Base-by-base conservation (phyloP, 331 rosid species). In the Stylosanthes scabra region DNA sequence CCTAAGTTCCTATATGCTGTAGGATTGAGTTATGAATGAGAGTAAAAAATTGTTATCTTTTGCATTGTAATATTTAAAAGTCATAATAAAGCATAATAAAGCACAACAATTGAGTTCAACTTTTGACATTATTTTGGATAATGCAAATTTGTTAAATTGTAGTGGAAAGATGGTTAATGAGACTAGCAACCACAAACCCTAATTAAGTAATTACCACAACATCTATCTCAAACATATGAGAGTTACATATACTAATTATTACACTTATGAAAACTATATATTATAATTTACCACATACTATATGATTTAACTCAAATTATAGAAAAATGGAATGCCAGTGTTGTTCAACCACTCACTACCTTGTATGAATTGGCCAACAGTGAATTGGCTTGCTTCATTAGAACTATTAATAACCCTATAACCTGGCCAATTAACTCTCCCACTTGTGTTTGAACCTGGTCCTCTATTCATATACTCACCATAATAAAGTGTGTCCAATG, bases 311-410 rank as follows among this genome's bases (percentile, higher is more conserved):
- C 29, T 65, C 68, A 86, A 83, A 51, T 10, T 13, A 10, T 44
- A 11, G 61, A 47, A 88, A 71, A 75, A 81, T 8, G 92, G 91
- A 72, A 92, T 70, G 2, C 58, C 72, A 0, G 96, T 83, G 12
- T 84, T 76, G 13, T 88, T 88, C 16, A 92, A 72, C 97, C 97
- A 92, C 0, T 82, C 84, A 34, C 7, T 34, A 2, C 92, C 96
- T 9, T 85, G 86, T 11, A 92, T 82, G 74, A 92, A 92, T 2
- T 16, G 42, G 0, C 65, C 85, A 12, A 86, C 92, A 0, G 89
- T 88, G 40, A 92, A 92, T 70, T 64, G 83, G 20, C 47, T 63
- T 8, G 97, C 97, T 72, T 85, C 96, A 0, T 50, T 41, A 0
- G 91, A 72, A 31, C 12, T 83, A 1, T 81, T 88, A 42, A 90